Base-by-base conservation (phyloP, 2,329 filamentous ascomycete species). In the Hypoxylon sp. region DNA sequence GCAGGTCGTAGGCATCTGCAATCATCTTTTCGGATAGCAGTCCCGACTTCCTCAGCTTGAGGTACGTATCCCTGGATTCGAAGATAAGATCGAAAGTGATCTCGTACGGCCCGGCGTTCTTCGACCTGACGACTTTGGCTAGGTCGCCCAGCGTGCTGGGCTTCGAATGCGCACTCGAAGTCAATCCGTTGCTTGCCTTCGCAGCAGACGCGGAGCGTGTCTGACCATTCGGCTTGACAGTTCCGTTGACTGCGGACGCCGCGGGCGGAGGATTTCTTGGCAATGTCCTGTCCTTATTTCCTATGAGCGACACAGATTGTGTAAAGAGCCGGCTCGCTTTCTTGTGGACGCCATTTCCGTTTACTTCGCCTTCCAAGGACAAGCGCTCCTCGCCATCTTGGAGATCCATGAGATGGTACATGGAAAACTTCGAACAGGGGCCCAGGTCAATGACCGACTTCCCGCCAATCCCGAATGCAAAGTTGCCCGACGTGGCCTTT, bases 41-140 rank as follows among this genome's bases (percentile, higher is more conserved):
- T 15, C 72, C 69, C 0, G 76, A 69, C 0, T 65, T 49, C 47
- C 76, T 76, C 15, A 81, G 72, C 3, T 63, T 54, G 1, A 67
- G 21, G 53, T 77, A 83, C 0, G 67, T 64, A 0, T 64, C 65
- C 9, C 63, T 50, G 0, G 71, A 67, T 0, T 67, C 67, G 63
- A 84, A 84, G 48, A 84, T 78, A 29, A 81, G 72, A 52, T 84
- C 81, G 21, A 83, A 74, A 0, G 81, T 83, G 23, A 83, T 72
- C 58, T 83, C 80, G 55, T 75, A 84, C 0, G 81, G 80, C 0
- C 81, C 81, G 0, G 79, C 72, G 40, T 82, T 83, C 64, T 83
- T 84, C 11, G 78, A 80, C 0, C 81, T 74, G 0, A 83, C 62
- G 1, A 81, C 72, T 2, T 69, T 70, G 0, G 78, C 75, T 3